These are phyloP conservation scores for Lumnitzera littorea DNA, from an alignment of 345 rosid genomes.

Conservation along the genomic window DNA sequence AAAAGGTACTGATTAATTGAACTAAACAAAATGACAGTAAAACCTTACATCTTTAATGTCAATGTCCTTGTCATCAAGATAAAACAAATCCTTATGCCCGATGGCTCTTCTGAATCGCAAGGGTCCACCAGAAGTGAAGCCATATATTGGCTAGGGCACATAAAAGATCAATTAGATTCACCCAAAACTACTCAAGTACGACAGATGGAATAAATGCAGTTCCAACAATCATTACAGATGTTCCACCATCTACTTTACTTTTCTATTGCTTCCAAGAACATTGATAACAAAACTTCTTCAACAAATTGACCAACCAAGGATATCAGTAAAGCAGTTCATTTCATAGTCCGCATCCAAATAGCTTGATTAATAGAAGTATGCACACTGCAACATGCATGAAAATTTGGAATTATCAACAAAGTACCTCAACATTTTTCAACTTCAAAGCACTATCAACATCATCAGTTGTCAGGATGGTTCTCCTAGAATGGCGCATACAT, in stretches of 20 bases:
- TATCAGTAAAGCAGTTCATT: no score
- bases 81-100: slow-evolving; percentile 85
- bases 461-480: slow-evolving; percentile 58
- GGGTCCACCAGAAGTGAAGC: slow-evolving; percentile 70
- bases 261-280: no score
- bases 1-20: neutral
- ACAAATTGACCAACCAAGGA: no score
- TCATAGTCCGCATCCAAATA: neutral
- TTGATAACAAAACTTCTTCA: no score
- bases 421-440: slow-evolving; percentile 83
- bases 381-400: neutral
- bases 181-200: no score
- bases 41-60: slow-evolving; percentile 89
- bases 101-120: slow-evolving; percentile 80
- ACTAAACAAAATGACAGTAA: neutral
- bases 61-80: slow-evolving; percentile 82
- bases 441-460: slow-evolving; percentile 87
- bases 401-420: neutral
- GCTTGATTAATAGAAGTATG: neutral
- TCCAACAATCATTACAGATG: no score
- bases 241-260: no score
- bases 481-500: slow-evolving; percentile 92
- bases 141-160: slow-evolving; percentile 71
- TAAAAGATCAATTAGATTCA: neutral
- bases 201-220: neutral